phyloP scores from a whole-genome alignment of 2,329 filamentous ascomycete genomes.

The Stenocarpella maydis region DNA sequence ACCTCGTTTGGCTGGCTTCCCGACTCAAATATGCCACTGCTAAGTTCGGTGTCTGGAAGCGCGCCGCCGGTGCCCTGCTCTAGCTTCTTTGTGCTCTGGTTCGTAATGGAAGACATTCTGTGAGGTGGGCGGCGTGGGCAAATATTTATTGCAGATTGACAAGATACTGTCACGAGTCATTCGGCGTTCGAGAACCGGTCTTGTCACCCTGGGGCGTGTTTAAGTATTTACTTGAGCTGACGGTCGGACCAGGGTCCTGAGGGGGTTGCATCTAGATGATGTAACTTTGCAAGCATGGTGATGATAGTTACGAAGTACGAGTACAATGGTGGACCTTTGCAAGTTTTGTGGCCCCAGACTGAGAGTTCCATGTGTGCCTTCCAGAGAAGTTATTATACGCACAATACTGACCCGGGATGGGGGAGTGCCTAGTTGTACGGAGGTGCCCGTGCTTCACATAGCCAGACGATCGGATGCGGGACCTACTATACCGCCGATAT shows the following conservation, averaged over 20 bases:
- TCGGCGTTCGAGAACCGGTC: not conserved
- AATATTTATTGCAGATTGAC: not conserved
- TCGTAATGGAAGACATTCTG: not conserved
- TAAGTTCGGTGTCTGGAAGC: not conserved
- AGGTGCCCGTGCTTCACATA: not conserved
- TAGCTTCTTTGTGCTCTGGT: not conserved
- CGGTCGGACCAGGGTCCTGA: not conserved
- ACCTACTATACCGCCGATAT: not conserved
- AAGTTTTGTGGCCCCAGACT: no score
- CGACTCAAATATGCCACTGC: not conserved
- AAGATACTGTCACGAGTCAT: not conserved
- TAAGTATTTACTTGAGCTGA: not conserved
- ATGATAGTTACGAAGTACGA: no score
- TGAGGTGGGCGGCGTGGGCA: not conserved
- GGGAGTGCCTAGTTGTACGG: not conserved
- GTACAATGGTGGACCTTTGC: no score
- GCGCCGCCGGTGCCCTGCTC: not conserved
- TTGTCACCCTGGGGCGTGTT: not conserved
- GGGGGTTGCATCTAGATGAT: not conserved
- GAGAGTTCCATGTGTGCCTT: no score
- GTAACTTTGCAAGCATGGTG: not conserved
- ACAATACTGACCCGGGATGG: not conserved
- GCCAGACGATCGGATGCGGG: not conserved
- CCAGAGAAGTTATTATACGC: not conserved
- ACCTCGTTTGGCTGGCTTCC: not conserved